Evolutionary conservation across 495 filamentous ascomycete species (phyloP).

Genomic region (Neurospora sp.): DNA sequence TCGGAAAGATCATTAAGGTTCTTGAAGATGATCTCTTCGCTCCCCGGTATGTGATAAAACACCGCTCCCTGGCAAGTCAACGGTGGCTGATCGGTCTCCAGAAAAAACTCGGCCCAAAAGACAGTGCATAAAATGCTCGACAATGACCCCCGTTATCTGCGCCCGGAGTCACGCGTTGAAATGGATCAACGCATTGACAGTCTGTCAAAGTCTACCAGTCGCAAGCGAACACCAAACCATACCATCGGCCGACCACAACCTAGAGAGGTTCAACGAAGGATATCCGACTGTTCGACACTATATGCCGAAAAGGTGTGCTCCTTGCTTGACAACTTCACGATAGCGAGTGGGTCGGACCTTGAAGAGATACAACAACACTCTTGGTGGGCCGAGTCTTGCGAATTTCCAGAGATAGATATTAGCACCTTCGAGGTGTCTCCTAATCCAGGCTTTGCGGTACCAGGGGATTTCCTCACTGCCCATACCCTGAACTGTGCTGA

Average conservation of each 20-base stretch:
- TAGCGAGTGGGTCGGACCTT: slow-evolving; percentile 10
- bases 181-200: slow-evolving; percentile 29
- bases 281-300: slow-evolving; percentile 19
- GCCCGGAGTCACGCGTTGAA: slow-evolving; percentile 34
- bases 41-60: slow-evolving; percentile 19
- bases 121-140: slow-evolving; percentile 36
- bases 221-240: slow-evolving; percentile 1
- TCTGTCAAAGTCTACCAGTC: slow-evolving; percentile 14
- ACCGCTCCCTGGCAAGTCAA: background rate
- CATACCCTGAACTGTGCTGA: slow-evolving; percentile 13
- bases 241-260: background rate
- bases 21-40: slow-evolving; percentile 34
- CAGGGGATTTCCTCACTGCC: slow-evolving; percentile 31
- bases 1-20: slow-evolving; percentile 34
- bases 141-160: slow-evolving; percentile 37
- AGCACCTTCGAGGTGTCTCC: slow-evolving; percentile 16
- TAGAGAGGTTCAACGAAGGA: slow-evolving; percentile 7
- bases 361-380: slow-evolving; percentile 1
- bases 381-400: slow-evolving; percentile 2
- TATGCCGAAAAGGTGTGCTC: slow-evolving; percentile 18
- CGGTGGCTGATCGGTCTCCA: slow-evolving; percentile 8
- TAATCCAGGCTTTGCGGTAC: slow-evolving; percentile 19
- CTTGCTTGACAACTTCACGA: slow-evolving; percentile 17
- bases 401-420: background rate
- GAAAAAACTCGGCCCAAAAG: slow-evolving; percentile 40